A percentile compares a stretch with the other conserved stretches of the same genome.
These are phyloP conservation scores for Rhynchospora breviuscula DNA, from an alignment of 176 grass and related monocot genomes.

Conservation along the genomic window DNA sequence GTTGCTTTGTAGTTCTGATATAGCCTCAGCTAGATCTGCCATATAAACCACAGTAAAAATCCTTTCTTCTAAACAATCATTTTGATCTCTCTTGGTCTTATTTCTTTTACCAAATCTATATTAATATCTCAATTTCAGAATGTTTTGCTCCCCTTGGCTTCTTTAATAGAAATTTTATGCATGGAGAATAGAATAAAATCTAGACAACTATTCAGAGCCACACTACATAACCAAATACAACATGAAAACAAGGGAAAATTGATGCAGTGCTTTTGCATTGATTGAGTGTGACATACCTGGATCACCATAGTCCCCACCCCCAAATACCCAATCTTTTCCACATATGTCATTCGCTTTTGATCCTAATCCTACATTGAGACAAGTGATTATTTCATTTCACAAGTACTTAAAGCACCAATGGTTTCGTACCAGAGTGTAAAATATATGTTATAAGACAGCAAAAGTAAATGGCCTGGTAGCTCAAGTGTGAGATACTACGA, in stretches of 20 bases:
- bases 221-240: background rate
- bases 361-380: constrained; percentile 52
- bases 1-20: constrained; percentile 59
- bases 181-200: background rate
- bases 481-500: background rate
- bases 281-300: constrained; percentile 40
- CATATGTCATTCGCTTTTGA: constrained; percentile 75
- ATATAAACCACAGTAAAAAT: background rate
- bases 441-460: background rate
- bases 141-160: background rate
- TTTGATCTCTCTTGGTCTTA: background rate
- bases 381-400: background rate
- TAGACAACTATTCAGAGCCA: background rate
- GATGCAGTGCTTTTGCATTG: no score
- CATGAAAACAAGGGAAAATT: background rate
- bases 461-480: background rate
- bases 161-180: background rate
- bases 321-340: constrained; percentile 72
- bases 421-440: background rate
- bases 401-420: background rate
- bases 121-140: background rate
- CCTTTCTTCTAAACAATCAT: background rate
- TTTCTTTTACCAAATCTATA: background rate
- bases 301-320: constrained; percentile 77
- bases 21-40: constrained; percentile 64